These are phyloP conservation scores for Hsuehochloa calcarea DNA, from an alignment of 176 grass and related monocot genomes.

Conservation along the genomic window DNA sequence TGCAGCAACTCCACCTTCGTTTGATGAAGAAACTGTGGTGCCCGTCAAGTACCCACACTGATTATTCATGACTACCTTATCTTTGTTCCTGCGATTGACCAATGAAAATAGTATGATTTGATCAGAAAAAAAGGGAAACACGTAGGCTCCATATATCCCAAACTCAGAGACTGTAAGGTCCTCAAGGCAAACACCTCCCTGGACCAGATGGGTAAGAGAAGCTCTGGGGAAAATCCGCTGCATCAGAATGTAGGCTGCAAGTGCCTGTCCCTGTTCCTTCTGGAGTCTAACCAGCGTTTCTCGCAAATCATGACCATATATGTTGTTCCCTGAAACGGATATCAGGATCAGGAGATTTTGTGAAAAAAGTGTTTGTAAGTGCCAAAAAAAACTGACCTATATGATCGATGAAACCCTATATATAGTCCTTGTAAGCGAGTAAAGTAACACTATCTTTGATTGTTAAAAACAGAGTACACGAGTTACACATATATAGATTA, in stretches of 20 bases:
- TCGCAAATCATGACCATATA: constrained; percentile 67
- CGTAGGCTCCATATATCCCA: constrained; percentile 76
- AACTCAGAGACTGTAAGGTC: constrained; percentile 88
- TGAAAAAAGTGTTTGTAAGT: background rate
- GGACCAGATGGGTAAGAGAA: constrained; percentile 63
- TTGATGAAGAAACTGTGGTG: constrained; percentile 92
- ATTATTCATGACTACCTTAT: constrained; percentile 74
- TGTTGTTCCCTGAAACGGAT: constrained; percentile 69
- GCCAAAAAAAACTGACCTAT: constrained; percentile 33
- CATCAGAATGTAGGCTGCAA: constrained; percentile 95
- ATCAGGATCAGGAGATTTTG: constrained; percentile 27
- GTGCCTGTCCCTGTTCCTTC: constrained; percentile 56
- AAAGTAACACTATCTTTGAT: too few species aligned
- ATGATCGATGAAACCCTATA: too few species aligned
- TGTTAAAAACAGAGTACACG: too few species aligned
- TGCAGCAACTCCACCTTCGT: constrained; percentile 92
- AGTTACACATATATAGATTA: too few species aligned
- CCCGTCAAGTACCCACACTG: constrained; percentile 85
- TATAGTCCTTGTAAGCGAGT: too few species aligned
- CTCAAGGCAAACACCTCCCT: constrained; percentile 64
- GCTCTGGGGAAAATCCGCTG: constrained; percentile 86
- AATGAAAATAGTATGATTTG: background rate
- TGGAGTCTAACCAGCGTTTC: constrained; percentile 58
- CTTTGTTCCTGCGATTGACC: constrained; percentile 63
- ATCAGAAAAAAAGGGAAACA: constrained; percentile 10